A percentile compares a stretch with the other conserved stretches of the same genome.
These are phyloP conservation scores for Rhizomucor pusillus DNA, from an alignment of 371 early-diverging fungal species.

Conservation along the genomic window DNA sequence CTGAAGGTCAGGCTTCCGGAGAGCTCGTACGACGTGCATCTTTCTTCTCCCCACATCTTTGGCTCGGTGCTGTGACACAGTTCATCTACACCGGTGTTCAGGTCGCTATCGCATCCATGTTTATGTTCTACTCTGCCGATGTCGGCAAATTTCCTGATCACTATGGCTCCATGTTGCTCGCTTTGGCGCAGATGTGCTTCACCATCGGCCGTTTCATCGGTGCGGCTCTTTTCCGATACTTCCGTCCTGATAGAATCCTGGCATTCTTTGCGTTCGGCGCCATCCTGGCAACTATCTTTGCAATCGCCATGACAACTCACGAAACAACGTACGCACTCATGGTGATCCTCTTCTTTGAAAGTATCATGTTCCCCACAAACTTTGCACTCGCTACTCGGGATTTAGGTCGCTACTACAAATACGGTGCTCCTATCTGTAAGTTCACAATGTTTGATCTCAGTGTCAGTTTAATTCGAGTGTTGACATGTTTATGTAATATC, in stretches of 20 bases:
- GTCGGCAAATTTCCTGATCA: constrained; percentile 33
- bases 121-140: constrained; percentile 36
- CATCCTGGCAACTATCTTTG: constrained; percentile 27
- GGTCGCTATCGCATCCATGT: constrained; percentile 42
- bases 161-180: constrained; percentile 25
- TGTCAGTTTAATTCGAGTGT: background rate
- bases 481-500: background rate
- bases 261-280: constrained; percentile 27
- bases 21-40: constrained; percentile 23
- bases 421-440: constrained; percentile 40
- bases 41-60: constrained; percentile 34
- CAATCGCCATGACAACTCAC: constrained; percentile 30
- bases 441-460: background rate
- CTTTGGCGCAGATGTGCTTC: constrained; percentile 39
- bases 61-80: constrained; percentile 36
- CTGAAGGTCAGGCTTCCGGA: constrained; percentile 19
- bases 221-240: constrained; percentile 28
- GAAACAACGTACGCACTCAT: constrained; percentile 33
- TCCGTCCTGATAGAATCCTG: constrained; percentile 32
- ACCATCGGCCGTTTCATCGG: constrained; percentile 47
- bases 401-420: constrained; percentile 45
- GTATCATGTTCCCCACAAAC: constrained; percentile 46
- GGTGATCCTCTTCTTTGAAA: constrained; percentile 42
- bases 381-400: constrained; percentile 42
- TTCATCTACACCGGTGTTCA: constrained; percentile 48